phyloP scores from a whole-genome alignment of 2,329 filamentous ascomycete species.

The Arthroderma sp. region DNA sequence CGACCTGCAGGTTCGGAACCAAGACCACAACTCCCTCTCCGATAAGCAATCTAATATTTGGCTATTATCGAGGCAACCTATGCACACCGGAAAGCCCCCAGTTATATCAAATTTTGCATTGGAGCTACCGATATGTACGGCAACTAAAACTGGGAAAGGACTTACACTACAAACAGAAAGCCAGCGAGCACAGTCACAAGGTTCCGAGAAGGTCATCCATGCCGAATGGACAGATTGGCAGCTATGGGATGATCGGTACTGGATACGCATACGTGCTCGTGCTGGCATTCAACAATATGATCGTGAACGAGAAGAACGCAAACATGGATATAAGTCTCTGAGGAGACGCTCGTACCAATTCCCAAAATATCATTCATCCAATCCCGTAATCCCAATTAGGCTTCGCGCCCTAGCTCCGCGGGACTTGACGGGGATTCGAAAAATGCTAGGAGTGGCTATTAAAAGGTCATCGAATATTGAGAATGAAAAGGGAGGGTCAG shows the following conservation, averaged over 20 bases:
- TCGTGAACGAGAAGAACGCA: neutral
- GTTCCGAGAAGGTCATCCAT: neutral
- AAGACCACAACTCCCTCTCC: neutral
- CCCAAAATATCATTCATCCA: slow-evolving; percentile 6
- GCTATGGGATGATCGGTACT: slow-evolving; percentile 47
- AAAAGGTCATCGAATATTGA: neutral
- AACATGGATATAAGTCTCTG: neutral
- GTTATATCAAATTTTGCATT: slow-evolving; percentile 17
- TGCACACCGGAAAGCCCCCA: slow-evolving; percentile 18
- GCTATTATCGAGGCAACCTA: slow-evolving; percentile 30
- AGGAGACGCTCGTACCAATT: slow-evolving; percentile 4
- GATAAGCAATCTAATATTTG: slow-evolving; percentile 25
- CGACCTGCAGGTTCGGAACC: neutral
- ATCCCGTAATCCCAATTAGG: slow-evolving; percentile 20
- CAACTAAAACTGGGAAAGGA: neutral
- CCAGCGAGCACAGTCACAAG: neutral
- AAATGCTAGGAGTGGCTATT: neutral
- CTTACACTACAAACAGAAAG: neutral
- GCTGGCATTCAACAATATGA: neutral
- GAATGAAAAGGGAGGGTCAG: neutral
- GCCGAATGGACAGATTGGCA: slow-evolving; percentile 27
- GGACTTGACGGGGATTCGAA: neutral
- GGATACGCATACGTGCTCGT: slow-evolving; percentile 36
- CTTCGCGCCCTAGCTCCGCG: slow-evolving; percentile 12
- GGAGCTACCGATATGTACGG: slow-evolving; percentile 12